Percentiles rank a stretch among this genome's conserved stretches.
phyloP scores from a whole-genome alignment of 1,139 yeast genomes.

The Scheffersomyces insectosa region DNA sequence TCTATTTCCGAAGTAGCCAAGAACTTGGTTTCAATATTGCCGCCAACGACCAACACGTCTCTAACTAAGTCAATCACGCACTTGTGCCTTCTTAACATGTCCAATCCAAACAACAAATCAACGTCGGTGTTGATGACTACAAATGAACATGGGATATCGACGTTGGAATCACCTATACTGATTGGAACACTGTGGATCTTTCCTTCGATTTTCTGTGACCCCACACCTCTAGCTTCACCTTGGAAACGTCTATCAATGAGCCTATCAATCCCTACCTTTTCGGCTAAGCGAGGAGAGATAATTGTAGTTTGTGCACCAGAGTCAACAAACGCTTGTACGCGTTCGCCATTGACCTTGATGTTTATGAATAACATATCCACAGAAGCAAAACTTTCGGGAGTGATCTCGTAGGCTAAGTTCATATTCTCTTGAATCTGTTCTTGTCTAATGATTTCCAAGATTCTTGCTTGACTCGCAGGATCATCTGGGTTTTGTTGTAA shows the following conservation, averaged over 20 bases:
- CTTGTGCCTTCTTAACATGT: conserved; percentile 85
- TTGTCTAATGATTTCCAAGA: conserved; percentile 68
- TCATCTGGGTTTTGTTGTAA: conserved; percentile 67
- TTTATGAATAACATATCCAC: conserved; percentile 84
- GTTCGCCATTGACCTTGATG: conserved; percentile 73
- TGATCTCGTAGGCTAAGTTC: conserved; percentile 76
- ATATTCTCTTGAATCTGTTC: conserved; percentile 78
- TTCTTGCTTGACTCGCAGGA: conserved; percentile 68
- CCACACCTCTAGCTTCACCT: conserved; percentile 91
- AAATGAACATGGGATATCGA: conserved; percentile 73
- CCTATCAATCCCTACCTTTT: conserved; percentile 65
- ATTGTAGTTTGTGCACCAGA: conserved; percentile 94
- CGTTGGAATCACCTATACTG: conserved; percentile 58
- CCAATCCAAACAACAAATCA: conserved; percentile 67
- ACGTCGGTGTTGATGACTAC: conserved; percentile 78
- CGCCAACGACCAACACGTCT: conserved; percentile 72
- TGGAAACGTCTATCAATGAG: conserved; percentile 78
- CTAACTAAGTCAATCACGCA: conserved; percentile 74
- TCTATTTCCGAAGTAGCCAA: conserved; percentile 75
- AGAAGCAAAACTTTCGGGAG: conserved; percentile 85
- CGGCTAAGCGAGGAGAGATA: conserved; percentile 75
- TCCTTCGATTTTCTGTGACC: conserved; percentile 76
- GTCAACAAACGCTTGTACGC: conserved; percentile 91
- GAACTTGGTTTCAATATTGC: conserved; percentile 65
- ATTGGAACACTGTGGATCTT: conserved; percentile 88